phyloP scores from a whole-genome alignment of 2,329 filamentous ascomycete genomes.

The Trichoderma oligosporum region DNA sequence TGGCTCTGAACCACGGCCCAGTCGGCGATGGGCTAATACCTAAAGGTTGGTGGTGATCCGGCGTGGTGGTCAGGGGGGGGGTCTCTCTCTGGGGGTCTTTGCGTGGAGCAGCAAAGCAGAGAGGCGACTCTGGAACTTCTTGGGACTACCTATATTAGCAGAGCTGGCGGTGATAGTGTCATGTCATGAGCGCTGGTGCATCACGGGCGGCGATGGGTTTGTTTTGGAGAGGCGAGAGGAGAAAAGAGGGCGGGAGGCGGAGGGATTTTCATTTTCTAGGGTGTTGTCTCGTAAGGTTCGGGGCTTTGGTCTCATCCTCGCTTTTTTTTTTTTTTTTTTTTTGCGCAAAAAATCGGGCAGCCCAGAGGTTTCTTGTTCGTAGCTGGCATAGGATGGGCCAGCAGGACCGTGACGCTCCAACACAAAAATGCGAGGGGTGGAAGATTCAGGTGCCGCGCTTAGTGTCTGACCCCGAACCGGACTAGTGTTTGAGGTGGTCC shows the following conservation, averaged over 20 bases:
- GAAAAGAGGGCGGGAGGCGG: constrained; percentile 30
- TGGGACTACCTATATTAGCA: constrained; percentile 18
- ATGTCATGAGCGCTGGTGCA: constrained; percentile 20
- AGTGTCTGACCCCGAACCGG: not conserved
- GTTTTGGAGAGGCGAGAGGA: constrained; percentile 23
- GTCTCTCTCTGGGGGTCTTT: constrained; percentile 16
- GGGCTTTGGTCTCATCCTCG: constrained; percentile 41
- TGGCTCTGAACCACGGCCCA: constrained; percentile 20
- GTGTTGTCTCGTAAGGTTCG: constrained; percentile 38
- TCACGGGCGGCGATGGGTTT: constrained; percentile 17
- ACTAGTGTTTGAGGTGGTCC: not conserved
- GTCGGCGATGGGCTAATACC: constrained; percentile 20
- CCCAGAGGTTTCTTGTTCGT: constrained; percentile 20
- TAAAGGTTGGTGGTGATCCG: constrained; percentile 26
- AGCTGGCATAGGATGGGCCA: constrained; percentile 15
- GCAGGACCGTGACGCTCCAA: constrained; percentile 27
- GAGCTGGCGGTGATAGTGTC: constrained; percentile 19
- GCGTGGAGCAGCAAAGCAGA: constrained; percentile 23
- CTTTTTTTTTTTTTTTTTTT: constrained; percentile 39
- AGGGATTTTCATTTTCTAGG: constrained; percentile 32
- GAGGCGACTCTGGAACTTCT: constrained; percentile 10
- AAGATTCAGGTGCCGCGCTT: constrained; percentile 20
- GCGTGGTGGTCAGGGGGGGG: constrained; percentile 25
- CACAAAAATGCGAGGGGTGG: constrained; percentile 17
- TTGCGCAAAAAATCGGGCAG: constrained; percentile 30